Conservation (phyloP, 257 asterid genomes). For the Scutellaria minor region DNA sequence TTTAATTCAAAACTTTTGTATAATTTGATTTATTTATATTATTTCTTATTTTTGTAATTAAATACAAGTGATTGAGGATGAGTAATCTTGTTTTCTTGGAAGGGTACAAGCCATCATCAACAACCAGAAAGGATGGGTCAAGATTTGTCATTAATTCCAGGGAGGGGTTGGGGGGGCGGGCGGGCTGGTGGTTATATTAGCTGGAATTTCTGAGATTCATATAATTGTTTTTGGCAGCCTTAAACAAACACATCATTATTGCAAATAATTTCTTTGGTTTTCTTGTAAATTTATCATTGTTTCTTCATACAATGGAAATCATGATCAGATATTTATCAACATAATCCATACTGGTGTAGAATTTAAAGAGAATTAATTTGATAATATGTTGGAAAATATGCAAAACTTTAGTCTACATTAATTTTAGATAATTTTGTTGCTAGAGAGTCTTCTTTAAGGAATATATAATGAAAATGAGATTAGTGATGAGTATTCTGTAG, state of each 20-base stretch:
- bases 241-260: constrained; percentile 41
- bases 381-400: no score
- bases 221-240: constrained; percentile 35
- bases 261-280: constrained; percentile 18
- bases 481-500: no score
- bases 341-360: neutral
- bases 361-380: neutral
- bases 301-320: constrained; percentile 27
- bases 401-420: no score
- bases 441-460: no score
- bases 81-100: constrained; percentile 36
- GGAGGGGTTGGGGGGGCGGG: constrained; percentile 19
- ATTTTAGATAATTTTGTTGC: no score
- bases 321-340: neutral
- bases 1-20: neutral
- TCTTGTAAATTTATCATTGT: constrained; percentile 21
- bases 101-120: constrained; percentile 41
- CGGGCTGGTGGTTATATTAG: constrained; percentile 38
- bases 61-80: constrained; percentile 16
- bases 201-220: constrained; percentile 32
- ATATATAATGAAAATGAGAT: no score
- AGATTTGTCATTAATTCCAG: constrained; percentile 33
- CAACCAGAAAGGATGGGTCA: constrained; percentile 47
- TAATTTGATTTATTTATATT: neutral
- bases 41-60: neutral